Evolutionary conservation across 2,329 filamentous ascomycete genomes (phyloP), one percentile per base, ranked within the genome.

Genomic region (Bretziella fagacearum): DNA sequence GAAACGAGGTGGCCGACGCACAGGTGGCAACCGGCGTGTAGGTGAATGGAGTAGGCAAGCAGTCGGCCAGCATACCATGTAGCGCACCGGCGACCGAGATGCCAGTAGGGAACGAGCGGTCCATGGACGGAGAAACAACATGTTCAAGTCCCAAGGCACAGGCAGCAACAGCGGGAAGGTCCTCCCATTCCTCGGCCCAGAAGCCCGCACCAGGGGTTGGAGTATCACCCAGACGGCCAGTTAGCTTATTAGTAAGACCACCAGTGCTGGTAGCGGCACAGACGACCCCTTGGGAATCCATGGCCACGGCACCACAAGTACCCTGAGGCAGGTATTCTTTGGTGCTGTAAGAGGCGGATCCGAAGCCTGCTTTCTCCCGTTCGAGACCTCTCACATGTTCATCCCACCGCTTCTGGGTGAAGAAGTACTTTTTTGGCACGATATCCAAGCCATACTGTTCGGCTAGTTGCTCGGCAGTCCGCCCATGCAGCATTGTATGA

Each of bases 201-300:
- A 86, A 94, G 0, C 86, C 86, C 1, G 85, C 81, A 0, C 86
- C 86, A 0, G 86, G 65, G 0, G 80, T 81, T 0, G 86, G 85
- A 8, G 86, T 94, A 58, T 94, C 86, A 0, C 86, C 86, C 52
- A 93, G 79, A 17, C 86, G 69, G 0, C 85, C 86, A 0, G 83
- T 82, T 47, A 89, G 63, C 65, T 94, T 94, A 59, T 94, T 94
- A 18, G 86, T 94, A 60, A 93, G 59, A 0, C 86, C 86, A 4
- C 86, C 86, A 0, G 74, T 79, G 56, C 71, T 77, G 2, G 74
- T 79, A 1, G 74, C 75, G n/a, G 60, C 67, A 54, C 82, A 86
- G 2, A 93, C 61, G 3, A 81, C 74, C 0, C 85, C 85, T 33
- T 77, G 71, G n/a, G 65, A 66, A 59, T 93, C 86, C 6, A 93